Evolutionary conservation across 2,329 filamentous ascomycete genomes (phyloP).

Genomic region (Stylonectria norvegica): DNA sequence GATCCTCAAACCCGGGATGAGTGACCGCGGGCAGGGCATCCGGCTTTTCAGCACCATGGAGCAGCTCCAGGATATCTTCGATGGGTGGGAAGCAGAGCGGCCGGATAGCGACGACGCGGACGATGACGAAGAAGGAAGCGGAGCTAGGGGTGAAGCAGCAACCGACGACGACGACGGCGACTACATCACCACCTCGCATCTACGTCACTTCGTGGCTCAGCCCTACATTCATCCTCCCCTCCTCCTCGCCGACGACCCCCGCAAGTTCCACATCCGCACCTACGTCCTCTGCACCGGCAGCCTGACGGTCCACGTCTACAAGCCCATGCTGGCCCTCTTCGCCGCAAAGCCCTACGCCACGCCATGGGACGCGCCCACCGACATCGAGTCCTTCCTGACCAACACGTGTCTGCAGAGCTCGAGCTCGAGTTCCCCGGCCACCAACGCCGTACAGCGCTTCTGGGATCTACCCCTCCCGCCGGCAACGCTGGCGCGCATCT

Average conservation of each 20-base stretch:
- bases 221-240: conserved; percentile 90
- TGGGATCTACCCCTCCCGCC: conserved; percentile 58
- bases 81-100: conserved; percentile 75
- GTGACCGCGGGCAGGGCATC: conserved; percentile 91
- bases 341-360: conserved; percentile 69
- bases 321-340: conserved; percentile 89
- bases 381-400: conserved; percentile 76
- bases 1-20: conserved; percentile 98
- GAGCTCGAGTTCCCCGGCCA: conserved; percentile 39
- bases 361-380: conserved; percentile 52
- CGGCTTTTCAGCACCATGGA: conserved; percentile 81
- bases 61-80: conserved; percentile 82
- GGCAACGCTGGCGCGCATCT: conserved; percentile 60
- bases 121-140: conserved; percentile 35
- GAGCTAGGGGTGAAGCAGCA: too few relatives aligned
- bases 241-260: conserved; percentile 56
- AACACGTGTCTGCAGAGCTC: conserved; percentile 87
- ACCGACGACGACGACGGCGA: conserved; percentile 38
- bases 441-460: conserved; percentile 70
- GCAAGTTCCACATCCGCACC: conserved; percentile 92
- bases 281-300: conserved; percentile 82
- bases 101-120: conserved; percentile 64
- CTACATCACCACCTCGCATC: conserved; percentile 77
- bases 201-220: conserved; percentile 94
- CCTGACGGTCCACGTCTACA: conserved; percentile 81